Evolutionary conservation across 2,329 filamentous ascomycete species (phyloP).

Genomic region (Talaromyces sp.): DNA sequence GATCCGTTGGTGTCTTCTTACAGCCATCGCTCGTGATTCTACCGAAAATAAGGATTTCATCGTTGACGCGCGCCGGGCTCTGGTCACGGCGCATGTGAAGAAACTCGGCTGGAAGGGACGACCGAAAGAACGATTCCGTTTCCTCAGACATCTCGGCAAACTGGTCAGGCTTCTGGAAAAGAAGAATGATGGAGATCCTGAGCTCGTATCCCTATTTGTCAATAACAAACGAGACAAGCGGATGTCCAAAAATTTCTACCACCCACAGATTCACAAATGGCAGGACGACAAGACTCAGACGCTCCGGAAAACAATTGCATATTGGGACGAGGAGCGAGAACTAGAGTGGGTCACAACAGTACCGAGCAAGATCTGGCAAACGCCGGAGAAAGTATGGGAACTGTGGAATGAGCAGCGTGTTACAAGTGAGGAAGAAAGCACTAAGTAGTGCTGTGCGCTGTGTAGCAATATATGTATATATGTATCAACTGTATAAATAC

Average conservation of each 20-base stretch:
- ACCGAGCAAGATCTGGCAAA: not conserved
- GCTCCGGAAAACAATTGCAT: conserved; percentile 20
- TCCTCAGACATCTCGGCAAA: conserved; percentile 23
- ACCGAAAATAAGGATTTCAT: conserved; percentile 32
- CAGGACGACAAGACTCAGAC: conserved; percentile 9
- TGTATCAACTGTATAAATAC: not conserved
- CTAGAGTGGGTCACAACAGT: conserved; percentile 22
- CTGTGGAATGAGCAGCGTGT: conserved; percentile 20
- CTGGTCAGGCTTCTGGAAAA: conserved; percentile 24
- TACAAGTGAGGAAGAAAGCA: not conserved
- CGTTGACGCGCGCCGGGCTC: conserved; percentile 31
- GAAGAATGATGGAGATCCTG: conserved; percentile 25
- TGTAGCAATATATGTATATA: not conserved
- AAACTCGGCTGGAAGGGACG: not conserved
- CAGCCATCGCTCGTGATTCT: conserved; percentile 34
- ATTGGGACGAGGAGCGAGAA: conserved; percentile 32
- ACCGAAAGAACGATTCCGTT: conserved; percentile 9
- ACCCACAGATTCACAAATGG: conserved; percentile 16
- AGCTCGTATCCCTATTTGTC: not conserved
- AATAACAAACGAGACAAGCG: conserved; percentile 6
- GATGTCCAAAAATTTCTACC: conserved; percentile 7
- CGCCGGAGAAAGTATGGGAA: conserved; percentile 8
- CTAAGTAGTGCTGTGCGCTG: not conserved
- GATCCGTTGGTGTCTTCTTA: conserved; percentile 41
- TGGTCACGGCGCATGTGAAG: conserved; percentile 20